These are phyloP conservation scores for Leptographium lundbergii DNA, from an alignment of 2,329 filamentous ascomycete genomes.

Conservation along the genomic window DNA sequence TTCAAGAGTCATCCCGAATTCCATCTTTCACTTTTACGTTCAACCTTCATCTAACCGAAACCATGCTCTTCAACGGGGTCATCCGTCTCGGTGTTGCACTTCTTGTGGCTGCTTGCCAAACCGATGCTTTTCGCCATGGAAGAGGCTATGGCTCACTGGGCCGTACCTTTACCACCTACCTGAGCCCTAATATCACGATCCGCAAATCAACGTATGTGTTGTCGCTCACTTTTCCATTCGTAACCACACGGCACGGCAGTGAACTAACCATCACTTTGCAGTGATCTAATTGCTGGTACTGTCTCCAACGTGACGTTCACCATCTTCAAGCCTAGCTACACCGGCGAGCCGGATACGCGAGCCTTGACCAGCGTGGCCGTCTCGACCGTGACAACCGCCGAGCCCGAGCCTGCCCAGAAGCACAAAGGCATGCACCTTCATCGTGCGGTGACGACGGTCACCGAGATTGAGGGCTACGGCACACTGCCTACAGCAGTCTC, in stretches of 20 bases:
- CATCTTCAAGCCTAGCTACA: not conserved
- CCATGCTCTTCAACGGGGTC: not conserved
- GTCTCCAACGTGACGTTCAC: not conserved
- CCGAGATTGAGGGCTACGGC: not conserved
- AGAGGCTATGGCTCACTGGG: not conserved
- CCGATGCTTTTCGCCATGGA: not conserved
- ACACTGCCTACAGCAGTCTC: not conserved
- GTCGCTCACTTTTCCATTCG: not conserved
- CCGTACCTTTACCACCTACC: not conserved
- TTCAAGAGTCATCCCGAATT: not conserved
- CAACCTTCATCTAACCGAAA: not conserved
- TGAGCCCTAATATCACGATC: not conserved
- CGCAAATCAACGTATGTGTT: not conserved
- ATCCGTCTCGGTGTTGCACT: not conserved
- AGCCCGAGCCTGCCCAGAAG: not conserved
- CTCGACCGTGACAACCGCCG: not conserved
- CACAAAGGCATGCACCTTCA: not conserved
- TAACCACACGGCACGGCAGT: not conserved
- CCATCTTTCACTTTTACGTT: not conserved
- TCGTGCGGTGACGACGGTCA: not conserved
- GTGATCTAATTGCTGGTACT: not conserved
- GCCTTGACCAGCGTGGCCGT: not conserved
- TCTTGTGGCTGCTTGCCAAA: not conserved
- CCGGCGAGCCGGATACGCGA: not conserved
- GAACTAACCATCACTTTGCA: not conserved